phyloP scores from a whole-genome alignment of 75 land plant genomes.

The Larix kaempferi region DNA sequence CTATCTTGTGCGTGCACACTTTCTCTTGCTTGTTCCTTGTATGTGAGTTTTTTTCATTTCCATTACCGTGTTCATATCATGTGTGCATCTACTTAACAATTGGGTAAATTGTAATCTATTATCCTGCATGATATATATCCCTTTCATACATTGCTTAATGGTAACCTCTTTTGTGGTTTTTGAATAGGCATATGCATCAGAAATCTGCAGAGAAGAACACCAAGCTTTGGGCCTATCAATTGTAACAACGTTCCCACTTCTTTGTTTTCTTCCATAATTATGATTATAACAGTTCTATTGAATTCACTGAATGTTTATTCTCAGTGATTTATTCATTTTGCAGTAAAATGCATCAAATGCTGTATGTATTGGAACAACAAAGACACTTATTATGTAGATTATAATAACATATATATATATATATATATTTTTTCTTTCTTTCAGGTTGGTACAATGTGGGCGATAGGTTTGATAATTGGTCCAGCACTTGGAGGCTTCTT shows the following conservation, averaged over 20 bases:
- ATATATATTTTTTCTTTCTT: not conserved
- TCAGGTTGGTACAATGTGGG: conserved; percentile 66
- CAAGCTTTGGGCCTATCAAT: conserved; percentile 47
- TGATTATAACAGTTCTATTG: not conserved
- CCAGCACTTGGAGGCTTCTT: conserved; percentile 75
- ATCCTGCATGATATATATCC: not conserved
- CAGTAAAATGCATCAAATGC: not conserved
- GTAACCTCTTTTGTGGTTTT: not conserved
- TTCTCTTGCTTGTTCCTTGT: too few relatives aligned
- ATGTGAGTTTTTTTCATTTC: too few relatives aligned
- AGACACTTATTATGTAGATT: not conserved
- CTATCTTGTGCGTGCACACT: too few relatives aligned
- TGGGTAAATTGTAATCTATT: not conserved
- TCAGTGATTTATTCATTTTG: not conserved
- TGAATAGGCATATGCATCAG: conserved; percentile 62
- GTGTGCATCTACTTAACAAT: not conserved
- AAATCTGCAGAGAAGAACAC: conserved; percentile 40
- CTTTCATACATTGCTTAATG: not conserved
- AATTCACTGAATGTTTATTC: not conserved
- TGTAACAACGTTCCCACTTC: conserved; percentile 19
- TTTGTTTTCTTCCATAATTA: not conserved
- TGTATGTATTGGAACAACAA: not conserved
- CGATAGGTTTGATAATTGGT: conserved; percentile 65
- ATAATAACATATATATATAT: not conserved
- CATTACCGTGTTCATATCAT: not conserved